These are phyloP conservation scores for Tetrahymena elliotti DNA, from an alignment of 73 alveolate species.

Conservation along the genomic window DNA sequence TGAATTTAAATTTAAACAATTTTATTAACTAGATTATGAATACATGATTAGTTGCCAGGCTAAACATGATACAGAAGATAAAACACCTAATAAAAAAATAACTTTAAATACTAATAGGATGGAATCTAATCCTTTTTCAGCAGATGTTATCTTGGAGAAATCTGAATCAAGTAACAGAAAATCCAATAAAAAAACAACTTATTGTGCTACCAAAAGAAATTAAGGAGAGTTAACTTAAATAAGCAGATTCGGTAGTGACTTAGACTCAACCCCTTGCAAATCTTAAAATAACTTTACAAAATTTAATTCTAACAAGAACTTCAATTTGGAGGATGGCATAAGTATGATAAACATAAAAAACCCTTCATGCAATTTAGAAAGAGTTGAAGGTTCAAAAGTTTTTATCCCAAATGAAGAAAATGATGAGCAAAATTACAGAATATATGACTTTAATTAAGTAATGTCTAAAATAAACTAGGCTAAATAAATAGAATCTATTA, in stretches of 20 bases:
- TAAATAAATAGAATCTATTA: background rate
- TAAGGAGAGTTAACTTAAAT: background rate
- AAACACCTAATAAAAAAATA: background rate
- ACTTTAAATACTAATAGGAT: background rate
- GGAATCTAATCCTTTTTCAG: background rate
- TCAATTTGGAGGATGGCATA: background rate
- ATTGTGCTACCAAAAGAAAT: background rate
- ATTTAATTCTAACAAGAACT: background rate
- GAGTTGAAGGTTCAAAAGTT: background rate
- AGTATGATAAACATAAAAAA: background rate
- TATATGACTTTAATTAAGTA: background rate
- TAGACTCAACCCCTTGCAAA: background rate
- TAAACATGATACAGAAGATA: background rate
- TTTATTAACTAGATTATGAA: background rate
- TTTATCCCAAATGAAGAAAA: background rate
- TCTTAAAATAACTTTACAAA: background rate
- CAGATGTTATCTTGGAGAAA: background rate
- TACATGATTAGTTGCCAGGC: background rate
- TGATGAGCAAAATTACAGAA: too few species aligned
- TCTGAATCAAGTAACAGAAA: background rate
- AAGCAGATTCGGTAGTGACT: background rate
- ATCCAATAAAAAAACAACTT: background rate
- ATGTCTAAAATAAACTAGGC: background rate
- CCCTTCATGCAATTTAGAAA: background rate
- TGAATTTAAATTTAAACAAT: too few species aligned